Evolutionary conservation across 2,329 filamentous ascomycete species (phyloP).

Genomic region (Bipolaris sorokiniana): DNA sequence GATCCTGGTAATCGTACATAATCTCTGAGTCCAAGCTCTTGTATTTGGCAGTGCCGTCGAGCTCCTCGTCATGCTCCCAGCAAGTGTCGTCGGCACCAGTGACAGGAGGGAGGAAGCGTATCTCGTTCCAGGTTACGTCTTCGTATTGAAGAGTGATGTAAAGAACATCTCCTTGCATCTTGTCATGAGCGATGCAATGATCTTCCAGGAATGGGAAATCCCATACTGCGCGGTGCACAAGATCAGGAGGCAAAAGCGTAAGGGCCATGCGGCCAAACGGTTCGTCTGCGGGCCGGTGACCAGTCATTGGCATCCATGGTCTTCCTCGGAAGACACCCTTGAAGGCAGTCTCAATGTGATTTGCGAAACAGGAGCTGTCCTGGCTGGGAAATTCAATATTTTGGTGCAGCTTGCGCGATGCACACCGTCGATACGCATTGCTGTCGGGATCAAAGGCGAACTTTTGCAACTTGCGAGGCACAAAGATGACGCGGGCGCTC

Average conservation of each 20-base stretch:
- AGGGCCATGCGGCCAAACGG: slow-evolving; percentile 50
- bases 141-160: slow-evolving; percentile 50
- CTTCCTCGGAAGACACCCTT: slow-evolving; percentile 45
- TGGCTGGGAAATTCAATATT: slow-evolving; percentile 47
- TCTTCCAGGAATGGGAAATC: slow-evolving; percentile 50
- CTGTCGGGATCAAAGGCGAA: slow-evolving; percentile 50
- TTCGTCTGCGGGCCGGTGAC: slow-evolving; percentile 48
- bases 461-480: slow-evolving; percentile 46
- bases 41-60: slow-evolving; percentile 47
- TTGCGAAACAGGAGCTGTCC: slow-evolving; percentile 47
- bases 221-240: slow-evolving; percentile 46
- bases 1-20: slow-evolving; percentile 52
- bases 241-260: slow-evolving; percentile 41
- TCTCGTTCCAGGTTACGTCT: slow-evolving; percentile 50
- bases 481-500: slow-evolving; percentile 48
- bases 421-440: slow-evolving; percentile 47
- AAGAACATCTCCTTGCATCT: slow-evolving; percentile 50
- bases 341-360: slow-evolving; percentile 46
- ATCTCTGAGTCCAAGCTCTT: slow-evolving; percentile 50
- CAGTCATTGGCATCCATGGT: slow-evolving; percentile 50
- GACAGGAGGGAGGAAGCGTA: slow-evolving; percentile 44
- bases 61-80: slow-evolving; percentile 49
- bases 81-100: slow-evolving; percentile 45
- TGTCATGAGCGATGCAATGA: slow-evolving; percentile 51
- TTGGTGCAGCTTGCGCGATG: slow-evolving; percentile 49